Conservation (phyloP, 192 early-diverging fungal genomes). For the Coemansia sp. region DNA sequence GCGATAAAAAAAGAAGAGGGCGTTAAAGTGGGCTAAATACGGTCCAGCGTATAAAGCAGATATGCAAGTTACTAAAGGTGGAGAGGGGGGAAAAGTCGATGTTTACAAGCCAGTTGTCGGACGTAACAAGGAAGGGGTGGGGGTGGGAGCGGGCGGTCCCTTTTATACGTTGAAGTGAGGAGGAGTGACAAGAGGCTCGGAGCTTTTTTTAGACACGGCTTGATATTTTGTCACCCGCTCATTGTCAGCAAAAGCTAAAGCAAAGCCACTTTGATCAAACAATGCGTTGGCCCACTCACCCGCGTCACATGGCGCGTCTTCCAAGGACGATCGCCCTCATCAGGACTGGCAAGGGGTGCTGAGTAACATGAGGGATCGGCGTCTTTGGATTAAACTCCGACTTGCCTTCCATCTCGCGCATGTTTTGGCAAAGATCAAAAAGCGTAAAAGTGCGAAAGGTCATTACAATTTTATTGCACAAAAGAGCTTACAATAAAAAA, state of each 20-base stretch:
- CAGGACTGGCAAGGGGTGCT: neutral
- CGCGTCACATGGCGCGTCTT: neutral
- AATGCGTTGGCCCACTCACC: neutral
- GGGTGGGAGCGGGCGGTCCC: neutral
- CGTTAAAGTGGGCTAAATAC: slow-evolving; percentile 3
- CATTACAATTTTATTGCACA: neutral
- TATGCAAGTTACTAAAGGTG: neutral
- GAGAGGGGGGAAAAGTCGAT: neutral
- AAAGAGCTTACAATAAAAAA: neutral
- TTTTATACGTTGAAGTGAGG: neutral
- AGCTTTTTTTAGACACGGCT: neutral
- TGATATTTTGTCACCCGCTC: neutral
- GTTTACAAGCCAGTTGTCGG: neutral
- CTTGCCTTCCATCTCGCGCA: neutral
- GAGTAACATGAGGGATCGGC: neutral
- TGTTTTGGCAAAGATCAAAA: neutral
- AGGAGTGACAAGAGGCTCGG: neutral
- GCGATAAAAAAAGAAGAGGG: neutral
- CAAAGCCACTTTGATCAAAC: neutral
- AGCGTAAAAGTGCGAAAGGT: neutral
- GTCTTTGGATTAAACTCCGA: neutral
- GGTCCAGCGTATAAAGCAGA: slow-evolving; percentile 4
- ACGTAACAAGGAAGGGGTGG: neutral
- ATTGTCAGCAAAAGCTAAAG: neutral
- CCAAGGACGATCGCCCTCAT: neutral